A percentile compares a stretch with the other conserved stretches of the same genome.
These are phyloP conservation scores for Aegilops longissima DNA, from an alignment of 176 grass and related monocot species.

Conservation along the genomic window DNA sequence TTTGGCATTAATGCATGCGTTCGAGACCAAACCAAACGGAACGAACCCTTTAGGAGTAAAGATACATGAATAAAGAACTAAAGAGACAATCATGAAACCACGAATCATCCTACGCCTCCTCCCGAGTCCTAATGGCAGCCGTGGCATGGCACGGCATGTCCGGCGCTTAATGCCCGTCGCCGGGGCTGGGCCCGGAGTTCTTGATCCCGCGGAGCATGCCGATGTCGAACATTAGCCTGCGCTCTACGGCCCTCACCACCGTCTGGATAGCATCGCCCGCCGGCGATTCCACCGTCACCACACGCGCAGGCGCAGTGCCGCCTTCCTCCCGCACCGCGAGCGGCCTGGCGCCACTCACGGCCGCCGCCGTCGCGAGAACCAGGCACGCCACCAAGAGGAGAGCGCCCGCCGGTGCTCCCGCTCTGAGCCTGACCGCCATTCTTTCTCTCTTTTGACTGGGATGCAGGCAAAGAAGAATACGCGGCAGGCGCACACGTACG, in stretches of 20 bases:
- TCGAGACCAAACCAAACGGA: too few relatives aligned
- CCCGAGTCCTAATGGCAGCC: not conserved
- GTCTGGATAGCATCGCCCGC: not conserved
- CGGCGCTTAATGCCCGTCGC: conserved; percentile 39
- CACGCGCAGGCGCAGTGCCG: not conserved
- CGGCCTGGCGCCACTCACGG: not conserved
- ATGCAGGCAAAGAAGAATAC: not conserved
- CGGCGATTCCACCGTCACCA: conserved; percentile 15
- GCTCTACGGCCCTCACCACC: not conserved
- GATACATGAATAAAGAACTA: too few relatives aligned
- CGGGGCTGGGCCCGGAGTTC: conserved; percentile 46
- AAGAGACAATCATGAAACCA: too few relatives aligned
- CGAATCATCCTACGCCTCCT: not conserved
- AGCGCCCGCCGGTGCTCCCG: not conserved
- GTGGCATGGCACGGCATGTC: not conserved
- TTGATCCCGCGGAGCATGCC: conserved; percentile 46
- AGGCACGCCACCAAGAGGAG: conserved; percentile 3
- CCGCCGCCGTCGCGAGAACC: not conserved
- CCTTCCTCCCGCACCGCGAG: not conserved
- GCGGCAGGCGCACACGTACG: not conserved
- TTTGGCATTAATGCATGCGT: too few relatives aligned
- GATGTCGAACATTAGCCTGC: not conserved
- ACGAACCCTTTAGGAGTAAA: too few relatives aligned
- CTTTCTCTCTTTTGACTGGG: not conserved
- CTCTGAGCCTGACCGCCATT: conserved; percentile 23